These are phyloP conservation scores for Margaritispora aquatica DNA, from an alignment of 495 filamentous ascomycete genomes.

Conservation along the genomic window DNA sequence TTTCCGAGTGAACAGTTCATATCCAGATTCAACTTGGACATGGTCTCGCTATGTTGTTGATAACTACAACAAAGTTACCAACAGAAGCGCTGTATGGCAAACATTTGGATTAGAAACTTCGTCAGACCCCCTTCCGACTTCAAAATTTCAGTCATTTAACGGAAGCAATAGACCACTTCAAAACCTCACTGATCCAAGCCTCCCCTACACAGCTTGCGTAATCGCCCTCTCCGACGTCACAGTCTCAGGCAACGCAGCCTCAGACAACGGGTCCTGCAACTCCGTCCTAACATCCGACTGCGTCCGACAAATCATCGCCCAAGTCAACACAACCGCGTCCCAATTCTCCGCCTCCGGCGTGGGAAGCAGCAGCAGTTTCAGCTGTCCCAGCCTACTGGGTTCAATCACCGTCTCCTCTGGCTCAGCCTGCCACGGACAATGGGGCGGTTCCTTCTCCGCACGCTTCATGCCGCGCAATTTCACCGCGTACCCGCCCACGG, in stretches of 20 bases:
- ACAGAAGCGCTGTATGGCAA: not conserved
- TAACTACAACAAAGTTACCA: not conserved
- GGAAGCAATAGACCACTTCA: not conserved
- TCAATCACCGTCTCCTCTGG: not conserved
- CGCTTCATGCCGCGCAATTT: conserved; percentile 3
- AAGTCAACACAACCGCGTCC: not conserved
- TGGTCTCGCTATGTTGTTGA: not conserved
- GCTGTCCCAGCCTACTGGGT: not conserved
- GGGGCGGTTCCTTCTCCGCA: not conserved
- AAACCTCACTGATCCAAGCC: conserved; percentile 1
- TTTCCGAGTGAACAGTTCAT: not conserved
- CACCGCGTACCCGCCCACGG: not conserved
- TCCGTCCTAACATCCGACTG: not conserved
- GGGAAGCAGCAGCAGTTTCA: not conserved
- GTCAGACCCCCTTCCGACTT: not conserved
- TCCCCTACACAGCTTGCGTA: not conserved
- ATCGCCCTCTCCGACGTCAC: not conserved
- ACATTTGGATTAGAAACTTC: conserved; percentile 2
- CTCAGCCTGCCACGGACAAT: not conserved
- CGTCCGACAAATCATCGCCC: not conserved
- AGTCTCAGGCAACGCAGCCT: not conserved
- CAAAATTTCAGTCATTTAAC: not conserved
- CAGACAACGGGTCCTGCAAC: not conserved
- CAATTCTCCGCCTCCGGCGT: not conserved
- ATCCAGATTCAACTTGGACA: not conserved